Percentiles rank a stretch among this genome's conserved stretches.
Conservation (phyloP, 2,329 filamentous ascomycete species). For the Sporothrix curviconia region DNA sequence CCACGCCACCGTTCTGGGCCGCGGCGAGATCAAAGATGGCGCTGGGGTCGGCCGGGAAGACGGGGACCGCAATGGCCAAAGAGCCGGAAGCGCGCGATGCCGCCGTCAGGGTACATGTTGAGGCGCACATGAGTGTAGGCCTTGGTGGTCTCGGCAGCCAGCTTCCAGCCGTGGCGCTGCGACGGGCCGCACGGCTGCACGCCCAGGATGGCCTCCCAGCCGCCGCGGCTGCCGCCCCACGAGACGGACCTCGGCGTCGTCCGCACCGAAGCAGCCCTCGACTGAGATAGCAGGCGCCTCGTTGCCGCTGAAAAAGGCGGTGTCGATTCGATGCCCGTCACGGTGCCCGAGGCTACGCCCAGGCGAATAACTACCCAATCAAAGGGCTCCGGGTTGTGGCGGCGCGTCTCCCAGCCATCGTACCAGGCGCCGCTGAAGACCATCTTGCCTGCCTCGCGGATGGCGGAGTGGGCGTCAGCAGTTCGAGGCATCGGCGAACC, state of each 20-base stretch:
- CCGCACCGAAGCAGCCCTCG: constrained; percentile 62
- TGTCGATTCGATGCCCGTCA: constrained; percentile 75
- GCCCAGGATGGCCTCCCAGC: constrained; percentile 67
- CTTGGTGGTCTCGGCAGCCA: constrained; percentile 52
- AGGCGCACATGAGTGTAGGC: constrained; percentile 73
- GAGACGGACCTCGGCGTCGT: constrained; percentile 49
- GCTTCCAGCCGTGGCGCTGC: constrained; percentile 66
- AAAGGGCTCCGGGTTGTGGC: constrained; percentile 58
- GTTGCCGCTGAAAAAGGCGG: constrained; percentile 75
- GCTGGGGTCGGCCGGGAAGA: constrained; percentile 61
- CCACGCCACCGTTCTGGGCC: constrained; percentile 71
- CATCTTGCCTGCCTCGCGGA: constrained; percentile 60
- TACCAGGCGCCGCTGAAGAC: constrained; percentile 65
- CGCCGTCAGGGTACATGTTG: constrained; percentile 81
- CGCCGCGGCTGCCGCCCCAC: constrained; percentile 51
- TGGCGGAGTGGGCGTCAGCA: constrained; percentile 56
- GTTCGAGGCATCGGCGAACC: constrained; percentile 61
- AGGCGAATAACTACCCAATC: constrained; percentile 63
- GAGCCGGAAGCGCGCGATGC: constrained; percentile 72
- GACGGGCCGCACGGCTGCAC: constrained; percentile 67
- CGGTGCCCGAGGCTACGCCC: constrained; percentile 62
- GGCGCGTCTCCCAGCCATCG: constrained; percentile 63
- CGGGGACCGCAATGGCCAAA: constrained; percentile 69
- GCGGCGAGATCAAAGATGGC: constrained; percentile 70
- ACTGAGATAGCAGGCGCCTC: constrained; percentile 74